Evolutionary conservation across 805 yeast genomes (phyloP).

Genomic region (Starmerella vitae): DNA sequence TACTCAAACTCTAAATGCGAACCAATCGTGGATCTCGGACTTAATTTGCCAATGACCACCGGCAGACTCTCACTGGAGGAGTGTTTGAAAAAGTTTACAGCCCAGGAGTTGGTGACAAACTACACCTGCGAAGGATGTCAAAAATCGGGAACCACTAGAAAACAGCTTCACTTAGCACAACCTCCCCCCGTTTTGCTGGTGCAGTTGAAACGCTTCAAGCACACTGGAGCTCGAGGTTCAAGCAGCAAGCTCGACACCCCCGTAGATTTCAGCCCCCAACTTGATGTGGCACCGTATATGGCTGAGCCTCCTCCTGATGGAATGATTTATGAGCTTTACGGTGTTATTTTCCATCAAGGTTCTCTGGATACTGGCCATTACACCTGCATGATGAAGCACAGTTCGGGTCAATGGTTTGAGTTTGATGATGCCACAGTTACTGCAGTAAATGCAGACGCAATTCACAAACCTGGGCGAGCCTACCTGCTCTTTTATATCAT

Average conservation of each 20-base stretch:
- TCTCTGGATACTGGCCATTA: conserved; percentile 94
- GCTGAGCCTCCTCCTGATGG: conserved; percentile 6
- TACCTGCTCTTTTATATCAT: conserved; percentile 46
- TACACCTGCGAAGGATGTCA: conserved; percentile 60
- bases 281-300: conserved; percentile 55
- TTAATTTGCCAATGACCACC: conserved; percentile 39
- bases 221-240: conserved; percentile 32
- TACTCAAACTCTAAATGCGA: conserved; percentile 59
- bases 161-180: conserved; percentile 52
- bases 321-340: conserved; percentile 67
- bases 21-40: conserved; percentile 78
- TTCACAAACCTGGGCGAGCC: conserved; percentile 51
- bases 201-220: conserved; percentile 68
- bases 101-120: conserved; percentile 61
- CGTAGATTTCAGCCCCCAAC: conserved; percentile 55
- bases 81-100: conserved; percentile 67
- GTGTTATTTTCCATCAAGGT: conserved; percentile 80
- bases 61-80: conserved; percentile 35
- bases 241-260: conserved; percentile 62
- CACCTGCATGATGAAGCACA: conserved; percentile 53
- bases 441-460: conserved; percentile 48
- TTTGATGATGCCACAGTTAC: conserved; percentile 83
- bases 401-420: conserved; percentile 50
- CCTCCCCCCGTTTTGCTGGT: conserved; percentile 69
- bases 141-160: conserved; percentile 49